Evolutionary conservation across 2,329 filamentous ascomycete genomes (phyloP), one percentile per base, ranked within the genome.

Genomic region (Fusarium compactum): DNA sequence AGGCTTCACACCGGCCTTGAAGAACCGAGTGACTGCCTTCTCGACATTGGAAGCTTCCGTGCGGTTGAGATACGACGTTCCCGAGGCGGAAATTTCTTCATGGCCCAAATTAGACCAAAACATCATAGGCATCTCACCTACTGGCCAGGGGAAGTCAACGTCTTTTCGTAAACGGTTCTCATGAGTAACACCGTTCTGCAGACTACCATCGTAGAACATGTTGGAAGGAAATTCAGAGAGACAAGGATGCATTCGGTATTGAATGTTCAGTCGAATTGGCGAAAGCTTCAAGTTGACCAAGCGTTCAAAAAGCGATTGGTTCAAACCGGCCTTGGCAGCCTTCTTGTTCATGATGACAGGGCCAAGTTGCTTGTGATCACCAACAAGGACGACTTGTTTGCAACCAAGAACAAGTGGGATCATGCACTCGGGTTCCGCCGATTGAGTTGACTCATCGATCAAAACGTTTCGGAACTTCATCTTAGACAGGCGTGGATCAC

Each of bases 271-370:
- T 56, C 95, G 92, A 73, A 98, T 98, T 10, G 96, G 96, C 41
- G 92, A 90, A 75, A 94, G 92, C 46, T 92, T 92, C n/a, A 98
- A 87, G 76, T 95, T 94, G 74, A 98, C 95, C 53, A 99, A 87
- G 76, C 96, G 94, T 83, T 99, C 96, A 77, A 99, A 99, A 12
- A 99, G 86, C n/a, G 95, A 98, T 81, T 98, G 96, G 82, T 98
- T 98, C 18, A 99, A 86, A 66, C 96, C 96, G 58, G 96, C 96
- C 82, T 98, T 98, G 67, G 96, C 96, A 16, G 96, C 96, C 82
- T 98, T 98, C 87, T 99, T 99, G 87, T 99, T 99, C 95, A 99
- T 99, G 78, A 99, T 98, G 76, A 99, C 96, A 2, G 96, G 96
- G 1, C 96, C 96, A 71, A 99, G 89, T 80, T 99, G 96, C 81